These are phyloP conservation scores for Phaeosphaeriaceae sp. DNA, from an alignment of 2,329 filamentous ascomycete genomes.

Conservation along the genomic window DNA sequence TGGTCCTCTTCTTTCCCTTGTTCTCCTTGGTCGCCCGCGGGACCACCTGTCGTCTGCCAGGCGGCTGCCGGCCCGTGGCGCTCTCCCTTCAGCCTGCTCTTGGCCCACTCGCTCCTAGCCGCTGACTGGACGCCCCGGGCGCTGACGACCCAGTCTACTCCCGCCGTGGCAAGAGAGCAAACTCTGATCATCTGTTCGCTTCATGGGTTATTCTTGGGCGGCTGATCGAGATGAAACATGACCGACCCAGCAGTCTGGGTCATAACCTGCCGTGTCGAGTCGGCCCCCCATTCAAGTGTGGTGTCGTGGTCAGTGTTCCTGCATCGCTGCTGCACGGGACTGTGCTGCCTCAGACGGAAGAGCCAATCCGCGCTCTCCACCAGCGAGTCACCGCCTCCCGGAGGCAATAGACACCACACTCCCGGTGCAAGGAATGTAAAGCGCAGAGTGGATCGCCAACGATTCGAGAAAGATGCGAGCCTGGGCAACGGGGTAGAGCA, in stretches of 20 bases:
- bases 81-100: slow-evolving; percentile 30
- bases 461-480: slow-evolving; percentile 43
- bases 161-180: slow-evolving; percentile 32
- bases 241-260: slow-evolving; percentile 38
- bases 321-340: slow-evolving; percentile 50
- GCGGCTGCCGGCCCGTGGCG: slow-evolving; percentile 45
- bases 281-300: slow-evolving; percentile 40
- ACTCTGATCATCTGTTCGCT: slow-evolving; percentile 47
- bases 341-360: slow-evolving; percentile 37
- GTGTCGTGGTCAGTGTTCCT: slow-evolving; percentile 52
- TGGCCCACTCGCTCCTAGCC: slow-evolving; percentile 24
- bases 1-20: slow-evolving; percentile 20
- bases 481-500: slow-evolving; percentile 46
- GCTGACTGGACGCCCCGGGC: slow-evolving; percentile 39
- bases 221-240: slow-evolving; percentile 50
- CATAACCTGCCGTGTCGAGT: slow-evolving; percentile 47
- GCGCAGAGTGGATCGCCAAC: slow-evolving; percentile 43
- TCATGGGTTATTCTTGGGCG: slow-evolving; percentile 46
- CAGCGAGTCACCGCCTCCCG: slow-evolving; percentile 29
- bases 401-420: slow-evolving; percentile 31
- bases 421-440: slow-evolving; percentile 50
- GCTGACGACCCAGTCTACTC: slow-evolving; percentile 32
- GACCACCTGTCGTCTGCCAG: slow-evolving; percentile 32
- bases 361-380: slow-evolving; percentile 38
- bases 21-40: slow-evolving; percentile 25